Conservation (phyloP, 495 filamentous ascomycete genomes). For the Lophium mytilinum region DNA sequence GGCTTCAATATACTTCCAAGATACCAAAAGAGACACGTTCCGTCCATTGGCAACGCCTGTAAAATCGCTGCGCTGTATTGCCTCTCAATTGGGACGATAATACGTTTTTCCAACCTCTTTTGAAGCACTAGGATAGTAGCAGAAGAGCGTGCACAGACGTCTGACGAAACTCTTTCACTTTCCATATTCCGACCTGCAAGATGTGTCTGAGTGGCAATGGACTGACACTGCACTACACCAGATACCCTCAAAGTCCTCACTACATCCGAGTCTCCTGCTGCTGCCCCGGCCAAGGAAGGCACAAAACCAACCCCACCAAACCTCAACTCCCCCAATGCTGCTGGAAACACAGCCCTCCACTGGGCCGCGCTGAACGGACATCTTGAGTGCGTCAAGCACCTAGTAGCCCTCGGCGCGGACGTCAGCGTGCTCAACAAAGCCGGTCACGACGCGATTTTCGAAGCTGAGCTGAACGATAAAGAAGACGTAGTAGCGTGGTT, state of each 20-base stretch:
- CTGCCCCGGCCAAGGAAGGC: conserved; percentile 18
- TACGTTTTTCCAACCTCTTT: too few species aligned
- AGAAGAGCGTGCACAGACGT: too few species aligned
- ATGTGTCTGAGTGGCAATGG: too few species aligned
- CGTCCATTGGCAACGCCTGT: too few species aligned
- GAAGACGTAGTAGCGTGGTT: conserved; percentile 60
- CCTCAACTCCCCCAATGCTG: conserved; percentile 62
- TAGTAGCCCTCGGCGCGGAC: conserved; percentile 67
- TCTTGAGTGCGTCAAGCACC: conserved; percentile 63
- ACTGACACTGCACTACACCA: neutral
- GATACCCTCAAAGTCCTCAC: neutral
- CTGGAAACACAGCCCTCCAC: conserved; percentile 83
- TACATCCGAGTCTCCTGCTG: conserved; percentile 27
- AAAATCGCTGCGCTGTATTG: too few species aligned
- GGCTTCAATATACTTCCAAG: too few species aligned
- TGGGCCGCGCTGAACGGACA: conserved; percentile 90
- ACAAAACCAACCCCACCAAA: conserved; percentile 27
- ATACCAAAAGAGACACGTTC: too few species aligned
- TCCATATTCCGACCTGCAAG: too few species aligned
- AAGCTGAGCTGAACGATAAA: conserved; percentile 69
- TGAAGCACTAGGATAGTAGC: neutral
- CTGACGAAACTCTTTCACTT: too few species aligned
- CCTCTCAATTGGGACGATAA: too few species aligned
- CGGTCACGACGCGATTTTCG: conserved; percentile 76
- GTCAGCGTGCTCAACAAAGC: conserved; percentile 66